phyloP scores from a whole-genome alignment of 2,329 filamentous ascomycete species.

The Phyllosticta capitalensis region DNA sequence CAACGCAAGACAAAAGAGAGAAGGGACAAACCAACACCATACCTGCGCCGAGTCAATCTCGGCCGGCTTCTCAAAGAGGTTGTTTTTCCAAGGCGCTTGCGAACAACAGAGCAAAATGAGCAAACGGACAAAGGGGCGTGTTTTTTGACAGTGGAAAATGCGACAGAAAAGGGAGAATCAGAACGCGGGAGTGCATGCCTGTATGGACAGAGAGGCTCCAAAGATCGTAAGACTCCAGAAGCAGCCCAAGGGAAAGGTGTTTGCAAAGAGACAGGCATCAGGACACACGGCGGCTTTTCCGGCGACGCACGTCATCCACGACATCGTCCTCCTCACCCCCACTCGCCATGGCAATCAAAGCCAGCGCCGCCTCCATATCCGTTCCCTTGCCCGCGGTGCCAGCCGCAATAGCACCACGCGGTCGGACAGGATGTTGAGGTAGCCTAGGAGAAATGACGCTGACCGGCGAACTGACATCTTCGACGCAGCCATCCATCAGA shows the following conservation, averaged over 20 bases:
- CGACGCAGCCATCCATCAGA: not conserved
- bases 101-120: no score
- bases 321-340: slow-evolving; percentile 12
- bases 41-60: no score
- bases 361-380: not conserved
- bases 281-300: not conserved
- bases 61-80: no score
- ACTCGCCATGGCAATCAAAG: slow-evolving; percentile 15
- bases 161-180: no score
- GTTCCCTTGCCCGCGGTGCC: not conserved
- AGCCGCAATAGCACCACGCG: not conserved
- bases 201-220: no score
- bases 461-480: slow-evolving; percentile 12
- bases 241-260: not conserved
- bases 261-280: not conserved
- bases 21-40: no score
- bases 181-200: no score
- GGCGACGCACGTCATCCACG: not conserved
- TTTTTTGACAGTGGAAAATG: no score
- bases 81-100: no score
- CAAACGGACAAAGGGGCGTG: no score
- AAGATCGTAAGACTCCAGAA: no score
- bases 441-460: slow-evolving; percentile 9
- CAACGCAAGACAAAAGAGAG: no score
- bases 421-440: not conserved